Evolutionary conservation across 2,329 filamentous ascomycete species (phyloP).

Genomic region (Lecanicillium sp.): DNA sequence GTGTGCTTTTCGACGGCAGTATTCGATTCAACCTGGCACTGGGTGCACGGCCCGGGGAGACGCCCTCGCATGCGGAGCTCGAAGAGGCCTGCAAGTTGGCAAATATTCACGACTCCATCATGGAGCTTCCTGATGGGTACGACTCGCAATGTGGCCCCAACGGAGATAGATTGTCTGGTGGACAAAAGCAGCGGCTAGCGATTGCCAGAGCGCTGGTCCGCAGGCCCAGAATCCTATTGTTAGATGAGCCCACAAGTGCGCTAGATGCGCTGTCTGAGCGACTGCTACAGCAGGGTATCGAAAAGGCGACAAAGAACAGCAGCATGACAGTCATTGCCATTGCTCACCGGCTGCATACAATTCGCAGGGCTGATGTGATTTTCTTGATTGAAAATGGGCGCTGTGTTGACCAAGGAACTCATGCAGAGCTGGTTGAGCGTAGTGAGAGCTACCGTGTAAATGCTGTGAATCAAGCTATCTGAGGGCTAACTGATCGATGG

Average conservation of each 20-base stretch:
- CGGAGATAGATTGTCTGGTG: constrained; percentile 62
- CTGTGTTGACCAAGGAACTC: constrained; percentile 18
- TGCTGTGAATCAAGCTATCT: constrained; percentile 28
- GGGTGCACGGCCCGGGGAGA: constrained; percentile 43
- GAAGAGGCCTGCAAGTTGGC: constrained; percentile 55
- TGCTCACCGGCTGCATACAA: constrained; percentile 42
- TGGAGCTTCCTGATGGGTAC: constrained; percentile 52
- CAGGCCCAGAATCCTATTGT: constrained; percentile 58
- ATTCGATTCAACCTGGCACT: constrained; percentile 44
- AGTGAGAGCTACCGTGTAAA: constrained; percentile 25
- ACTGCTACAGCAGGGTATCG: constrained; percentile 56
- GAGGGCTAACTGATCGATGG: too few species aligned
- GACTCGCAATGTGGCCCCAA: constrained; percentile 58
- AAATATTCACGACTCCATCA: constrained; percentile 60
- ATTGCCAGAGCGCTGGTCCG: constrained; percentile 66
- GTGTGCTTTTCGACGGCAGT: constrained; percentile 43
- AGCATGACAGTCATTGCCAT: constrained; percentile 46
- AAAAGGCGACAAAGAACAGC: constrained; percentile 39
- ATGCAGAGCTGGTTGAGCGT: constrained; percentile 18
- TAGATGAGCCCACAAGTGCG: constrained; percentile 71
- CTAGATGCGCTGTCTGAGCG: constrained; percentile 59
- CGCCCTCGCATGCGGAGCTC: constrained; percentile 49
- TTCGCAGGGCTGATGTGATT: constrained; percentile 41
- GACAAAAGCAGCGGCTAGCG: constrained; percentile 64
- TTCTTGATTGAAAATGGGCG: constrained; percentile 26